Percentiles rank a stretch among this genome's conserved stretches.
Conservation (phyloP, 2,329 filamentous ascomycete species). For the Pyrenophora graminea region DNA sequence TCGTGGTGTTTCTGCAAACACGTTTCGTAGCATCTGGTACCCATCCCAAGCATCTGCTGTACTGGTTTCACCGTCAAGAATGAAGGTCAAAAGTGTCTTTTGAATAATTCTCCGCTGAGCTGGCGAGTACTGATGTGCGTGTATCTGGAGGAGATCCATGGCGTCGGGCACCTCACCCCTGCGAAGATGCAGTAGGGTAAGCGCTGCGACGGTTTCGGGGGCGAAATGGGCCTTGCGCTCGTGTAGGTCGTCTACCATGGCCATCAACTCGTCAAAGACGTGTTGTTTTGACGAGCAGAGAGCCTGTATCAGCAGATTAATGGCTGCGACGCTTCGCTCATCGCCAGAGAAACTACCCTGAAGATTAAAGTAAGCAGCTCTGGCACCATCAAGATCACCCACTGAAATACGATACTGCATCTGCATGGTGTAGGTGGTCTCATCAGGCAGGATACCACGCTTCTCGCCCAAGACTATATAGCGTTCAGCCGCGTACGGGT, state of each 20-base stretch:
- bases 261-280: conserved; percentile 72
- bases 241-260: conserved; percentile 74
- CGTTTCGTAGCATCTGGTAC: conserved; percentile 62
- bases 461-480: conserved; percentile 70
- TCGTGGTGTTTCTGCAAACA: conserved; percentile 66
- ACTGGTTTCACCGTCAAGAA: conserved; percentile 67
- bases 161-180: conserved; percentile 78
- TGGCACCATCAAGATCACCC: conserved; percentile 72
- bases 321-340: conserved; percentile 63
- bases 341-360: conserved; percentile 60
- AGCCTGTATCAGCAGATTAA: conserved; percentile 74
- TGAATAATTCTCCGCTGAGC: conserved; percentile 70
- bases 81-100: conserved; percentile 69
- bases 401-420: conserved; percentile 76
- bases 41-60: conserved; percentile 66
- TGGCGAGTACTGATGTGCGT: conserved; percentile 71
- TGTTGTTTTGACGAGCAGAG: conserved; percentile 65
- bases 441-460: conserved; percentile 68
- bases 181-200: conserved; percentile 75
- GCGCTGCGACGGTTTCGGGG: conserved; percentile 71
- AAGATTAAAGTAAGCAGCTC: conserved; percentile 66
- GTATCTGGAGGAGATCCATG: conserved; percentile 78
- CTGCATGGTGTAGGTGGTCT: conserved; percentile 72
- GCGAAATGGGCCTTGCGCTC: conserved; percentile 70
- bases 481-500: conserved; percentile 73